Base-by-base conservation (phyloP, 225 moss, liverwort and hornwort genomes). In the Thuidium tamariscinum region DNA sequence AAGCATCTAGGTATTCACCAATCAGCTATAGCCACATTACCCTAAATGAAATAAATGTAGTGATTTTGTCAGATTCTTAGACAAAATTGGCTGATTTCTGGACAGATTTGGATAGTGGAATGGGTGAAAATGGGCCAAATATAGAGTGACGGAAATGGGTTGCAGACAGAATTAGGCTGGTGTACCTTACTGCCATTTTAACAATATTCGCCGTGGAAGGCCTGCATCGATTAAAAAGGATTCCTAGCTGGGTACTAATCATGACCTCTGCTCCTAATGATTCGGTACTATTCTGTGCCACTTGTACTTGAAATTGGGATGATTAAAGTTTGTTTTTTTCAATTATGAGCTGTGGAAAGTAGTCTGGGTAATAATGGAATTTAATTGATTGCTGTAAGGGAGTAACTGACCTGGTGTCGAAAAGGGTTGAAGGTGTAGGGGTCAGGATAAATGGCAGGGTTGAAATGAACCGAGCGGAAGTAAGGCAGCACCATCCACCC, bases 341-440 rank as follows among this genome's bases (percentile, higher is more conserved):
- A 52, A 34, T 13, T 66, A 19, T 8, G 36, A 79, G 9, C 25
- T 22, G 46, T 29, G 13, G n/a, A 16, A 8, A n/a, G 27, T 49
- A 55, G 10, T 86, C 13, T 29, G 68, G 70, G 36, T 56, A 46
- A 11, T 54, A 16, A 52, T 32, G 59, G 29, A 30, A 84, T 63
- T 37, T n/a, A 49, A 48, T 60, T 36, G 29, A 39, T 44, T 1
- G 14, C 32, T 1, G 20, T 23, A 17, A 57, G 39, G 16, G 49
- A 29, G 62, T 39, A 44, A 44, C 44, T 6, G 44, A 93, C 93
- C 93, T 93, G 79, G 61, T 92, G 83, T 37, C 92, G 92, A 41
- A 85, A 92, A 52, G 93, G 93, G 74, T 93, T 92, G 88, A 93
- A 93, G 37, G 85, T 88, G 89, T 90, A 89, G 22, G 93, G 93